Evolutionary conservation across 2,329 filamentous ascomycete genomes (phyloP).

Genomic region (Teratosphaeria epicoccoides): DNA sequence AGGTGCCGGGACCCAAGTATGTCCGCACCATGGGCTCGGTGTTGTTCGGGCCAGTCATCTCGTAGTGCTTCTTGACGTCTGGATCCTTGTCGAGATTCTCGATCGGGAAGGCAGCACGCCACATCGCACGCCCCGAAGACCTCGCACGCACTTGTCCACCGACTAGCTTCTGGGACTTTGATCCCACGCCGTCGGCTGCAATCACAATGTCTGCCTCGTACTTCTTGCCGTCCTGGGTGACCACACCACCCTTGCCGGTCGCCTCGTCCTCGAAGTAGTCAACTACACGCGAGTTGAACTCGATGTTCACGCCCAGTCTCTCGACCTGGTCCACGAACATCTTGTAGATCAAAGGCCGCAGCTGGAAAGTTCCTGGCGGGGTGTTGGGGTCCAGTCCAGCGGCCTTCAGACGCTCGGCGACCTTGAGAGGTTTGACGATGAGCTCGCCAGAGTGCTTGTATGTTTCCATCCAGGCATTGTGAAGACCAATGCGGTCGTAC

Average conservation of each 20-base stretch:
- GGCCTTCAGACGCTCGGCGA: slow-evolving; percentile 40
- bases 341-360: slow-evolving; percentile 45
- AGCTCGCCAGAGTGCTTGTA: slow-evolving; percentile 44
- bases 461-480: slow-evolving; percentile 46
- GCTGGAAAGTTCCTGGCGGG: slow-evolving; percentile 45
- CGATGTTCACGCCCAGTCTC: slow-evolving; percentile 33
- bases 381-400: slow-evolving; percentile 37
- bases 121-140: slow-evolving; percentile 41
- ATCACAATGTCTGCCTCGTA: slow-evolving; percentile 40
- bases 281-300: slow-evolving; percentile 33
- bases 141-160: slow-evolving; percentile 31
- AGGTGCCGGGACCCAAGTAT: slow-evolving; percentile 33
- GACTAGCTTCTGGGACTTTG: slow-evolving; percentile 42
- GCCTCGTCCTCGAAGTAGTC: slow-evolving; percentile 29
- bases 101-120: slow-evolving; percentile 42
- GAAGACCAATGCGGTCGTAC: slow-evolving; percentile 42
- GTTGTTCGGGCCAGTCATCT: slow-evolving; percentile 34
- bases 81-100: slow-evolving; percentile 39
- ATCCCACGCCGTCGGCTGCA: slow-evolving; percentile 44
- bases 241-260: slow-evolving; percentile 13
- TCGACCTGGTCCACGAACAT: slow-evolving; percentile 44
- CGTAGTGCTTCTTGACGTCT: slow-evolving; percentile 44
- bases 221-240: slow-evolving; percentile 23
- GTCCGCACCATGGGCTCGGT: slow-evolving; percentile 37
- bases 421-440: slow-evolving; percentile 39